Base-by-base conservation (phyloP, 176 grass and related monocot species). In the Hyparrhenia diplandra region DNA sequence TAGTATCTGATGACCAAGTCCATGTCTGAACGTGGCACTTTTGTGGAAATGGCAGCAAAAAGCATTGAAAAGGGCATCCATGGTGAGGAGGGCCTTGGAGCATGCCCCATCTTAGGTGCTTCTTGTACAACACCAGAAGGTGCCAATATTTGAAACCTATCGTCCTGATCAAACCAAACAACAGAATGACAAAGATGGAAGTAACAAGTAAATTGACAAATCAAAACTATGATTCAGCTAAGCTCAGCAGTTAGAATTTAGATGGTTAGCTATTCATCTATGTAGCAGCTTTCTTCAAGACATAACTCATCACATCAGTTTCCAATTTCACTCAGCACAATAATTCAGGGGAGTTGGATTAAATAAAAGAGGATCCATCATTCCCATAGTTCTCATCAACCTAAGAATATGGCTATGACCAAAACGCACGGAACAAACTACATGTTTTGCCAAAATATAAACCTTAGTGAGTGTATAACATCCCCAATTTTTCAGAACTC, bases 31-130 rank as follows among this genome's bases (percentile, higher is more conserved):
- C 80, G 82, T 80, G 91, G 69, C 28, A 91, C 80, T 86, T 97
- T 97, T 6, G 86, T 85, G 8, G 94, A 91, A 80, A 97, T 91
- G 55, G 88, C 84, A 16, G 91, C 91, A 74, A 97, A 97, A 69
- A 97, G 83, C 93, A 97, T 85, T 25, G 88, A 87, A 41, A 97
- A 93, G 40, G 94, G 86, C 88, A 91, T 93, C 94, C 94, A 97
- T 23, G 88, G 94, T 83, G 94, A 93, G 27, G 83, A 85, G 39
- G 83, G 83, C 46, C 78, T 77, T 11, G 83, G 73, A 82, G 85
- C 78, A 78, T 16, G 30, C 37, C 82, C 66, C 60, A 88, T 52
- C 59, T 24, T 55, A 58, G 66, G 74, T 62, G 73, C 61, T 68
- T 73, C 24, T 35, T 64, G 77, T 45, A 74, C 25, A 63, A 46